These are phyloP conservation scores for Fonsecaea multimorphosa DNA, from an alignment of 2,329 filamentous ascomycete species.

Conservation along the genomic window DNA sequence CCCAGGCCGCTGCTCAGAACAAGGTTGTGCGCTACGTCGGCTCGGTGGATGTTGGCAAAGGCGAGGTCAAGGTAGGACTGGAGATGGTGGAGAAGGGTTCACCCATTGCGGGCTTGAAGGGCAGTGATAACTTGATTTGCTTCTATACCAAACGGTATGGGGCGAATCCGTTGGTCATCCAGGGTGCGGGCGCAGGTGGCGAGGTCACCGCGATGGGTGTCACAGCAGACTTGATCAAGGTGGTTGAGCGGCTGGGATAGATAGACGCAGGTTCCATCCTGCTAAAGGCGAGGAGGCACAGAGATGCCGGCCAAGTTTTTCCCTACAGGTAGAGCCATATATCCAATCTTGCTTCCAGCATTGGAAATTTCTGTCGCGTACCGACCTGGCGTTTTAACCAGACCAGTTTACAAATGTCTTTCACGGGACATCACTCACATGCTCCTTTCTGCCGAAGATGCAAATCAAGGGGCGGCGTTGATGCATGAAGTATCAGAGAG, in stretches of 20 bases:
- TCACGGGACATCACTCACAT: too few species aligned
- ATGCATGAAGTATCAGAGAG: too few species aligned
- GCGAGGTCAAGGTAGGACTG: conserved; percentile 87
- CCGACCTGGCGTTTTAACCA: neutral
- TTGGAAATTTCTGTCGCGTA: neutral
- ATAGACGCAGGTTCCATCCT: conserved; percentile 16
- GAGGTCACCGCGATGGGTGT: conserved; percentile 99
- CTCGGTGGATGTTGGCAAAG: conserved; percentile 82
- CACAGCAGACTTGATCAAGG: conserved; percentile 89
- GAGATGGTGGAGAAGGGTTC: conserved; percentile 87
- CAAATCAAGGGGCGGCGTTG: too few species aligned
- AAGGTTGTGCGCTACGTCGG: conserved; percentile 96
- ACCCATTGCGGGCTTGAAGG: conserved; percentile 92
- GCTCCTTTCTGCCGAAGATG: too few species aligned
- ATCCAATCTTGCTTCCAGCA: neutral
- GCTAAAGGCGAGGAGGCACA: neutral
- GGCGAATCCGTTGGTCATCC: conserved; percentile 86
- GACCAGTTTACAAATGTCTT: too few species aligned
- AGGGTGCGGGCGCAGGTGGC: conserved; percentile 91
- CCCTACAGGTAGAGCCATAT: neutral
- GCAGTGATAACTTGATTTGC: conserved; percentile 98
- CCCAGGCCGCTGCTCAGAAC: conserved; percentile 80
- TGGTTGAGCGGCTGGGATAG: conserved; percentile 72
- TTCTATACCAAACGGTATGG: conserved; percentile 98
- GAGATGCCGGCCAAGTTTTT: neutral